These are phyloP conservation scores for Globisporangium acanthophoron DNA, from an alignment of 352 stramenopile genomes.

Conservation along the genomic window DNA sequence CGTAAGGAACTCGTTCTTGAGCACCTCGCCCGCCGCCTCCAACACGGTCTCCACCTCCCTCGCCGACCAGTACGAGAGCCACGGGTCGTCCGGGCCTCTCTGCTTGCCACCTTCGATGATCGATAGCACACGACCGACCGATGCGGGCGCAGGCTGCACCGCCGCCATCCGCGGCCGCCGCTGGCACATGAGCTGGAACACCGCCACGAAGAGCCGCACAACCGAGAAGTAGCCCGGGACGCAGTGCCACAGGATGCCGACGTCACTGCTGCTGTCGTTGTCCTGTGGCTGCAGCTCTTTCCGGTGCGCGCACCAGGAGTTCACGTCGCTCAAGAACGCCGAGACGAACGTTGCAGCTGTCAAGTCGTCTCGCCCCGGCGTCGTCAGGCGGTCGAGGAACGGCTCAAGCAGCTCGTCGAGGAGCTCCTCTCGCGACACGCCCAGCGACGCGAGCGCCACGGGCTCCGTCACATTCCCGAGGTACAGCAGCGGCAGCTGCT, in stretches of 20 bases:
- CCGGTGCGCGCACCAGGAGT: constrained; percentile 46
- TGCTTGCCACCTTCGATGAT: constrained; percentile 36
- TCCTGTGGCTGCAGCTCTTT: constrained; percentile 1
- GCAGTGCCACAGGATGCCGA: constrained; percentile 58
- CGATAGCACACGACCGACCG: constrained; percentile 52
- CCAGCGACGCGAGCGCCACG: constrained; percentile 28
- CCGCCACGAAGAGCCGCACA: constrained; percentile 52
- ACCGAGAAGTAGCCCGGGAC: constrained; percentile 74
- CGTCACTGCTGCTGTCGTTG: neutral
- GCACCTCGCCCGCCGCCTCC: constrained; percentile 48
- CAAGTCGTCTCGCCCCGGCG: constrained; percentile 53
- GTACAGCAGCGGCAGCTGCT: constrained; percentile 48
- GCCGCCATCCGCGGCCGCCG: constrained; percentile 39
- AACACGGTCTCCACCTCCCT: constrained; percentile 53
- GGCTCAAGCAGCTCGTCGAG: constrained; percentile 40
- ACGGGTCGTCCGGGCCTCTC: constrained; percentile 33
- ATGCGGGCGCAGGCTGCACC: constrained; percentile 19
- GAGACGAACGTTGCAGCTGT: constrained; percentile 61
- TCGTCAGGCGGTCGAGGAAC: constrained; percentile 55
- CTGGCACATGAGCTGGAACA: constrained; percentile 79
- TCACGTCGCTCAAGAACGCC: constrained; percentile 60
- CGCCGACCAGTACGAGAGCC: constrained; percentile 68
- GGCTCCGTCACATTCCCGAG: constrained; percentile 43
- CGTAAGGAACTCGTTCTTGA: constrained; percentile 62
- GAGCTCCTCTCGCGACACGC: constrained; percentile 28